Conservation (phyloP, 371 early-diverging fungal genomes). For the Sanchytrium tribonematis region DNA sequence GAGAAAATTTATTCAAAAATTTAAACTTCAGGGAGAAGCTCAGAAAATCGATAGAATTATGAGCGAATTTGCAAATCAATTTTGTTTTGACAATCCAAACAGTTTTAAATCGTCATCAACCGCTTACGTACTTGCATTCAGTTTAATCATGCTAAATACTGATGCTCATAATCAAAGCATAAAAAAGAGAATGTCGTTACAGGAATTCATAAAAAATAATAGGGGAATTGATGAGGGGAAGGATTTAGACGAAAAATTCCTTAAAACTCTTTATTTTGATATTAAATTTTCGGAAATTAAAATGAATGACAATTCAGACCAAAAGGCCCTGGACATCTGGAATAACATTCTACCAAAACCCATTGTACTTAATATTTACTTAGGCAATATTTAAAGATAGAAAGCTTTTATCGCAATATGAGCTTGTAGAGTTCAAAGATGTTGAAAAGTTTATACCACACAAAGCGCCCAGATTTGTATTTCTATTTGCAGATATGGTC, state of each 20-base stretch:
- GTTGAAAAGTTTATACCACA: neutral
- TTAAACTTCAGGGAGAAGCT: slow-evolving; percentile 8
- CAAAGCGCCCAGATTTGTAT: neutral
- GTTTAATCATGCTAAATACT: slow-evolving; percentile 9
- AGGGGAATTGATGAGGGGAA: slow-evolving; percentile 6
- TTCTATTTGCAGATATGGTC: neutral
- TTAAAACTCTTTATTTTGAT: slow-evolving; percentile 4
- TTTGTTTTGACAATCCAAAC: slow-evolving; percentile 2
- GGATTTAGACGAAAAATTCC: slow-evolving; percentile 3
- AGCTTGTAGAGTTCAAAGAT: neutral
- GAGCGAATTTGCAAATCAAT: slow-evolving; percentile 5
- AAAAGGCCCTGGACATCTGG: neutral
- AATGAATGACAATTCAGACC: slow-evolving; percentile 5
- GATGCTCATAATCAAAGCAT: slow-evolving; percentile 9
- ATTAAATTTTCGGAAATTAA: slow-evolving; percentile 4
- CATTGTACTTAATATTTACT: neutral
- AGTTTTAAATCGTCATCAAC: slow-evolving; percentile 2
- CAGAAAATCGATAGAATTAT: slow-evolving; percentile 9
- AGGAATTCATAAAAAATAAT: slow-evolving; percentile 7
- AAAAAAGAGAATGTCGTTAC: slow-evolving; percentile 6
- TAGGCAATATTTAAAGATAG: neutral
- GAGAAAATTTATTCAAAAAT: slow-evolving; percentile 2
- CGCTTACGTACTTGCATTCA: slow-evolving; percentile 7
- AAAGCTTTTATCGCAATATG: neutral
- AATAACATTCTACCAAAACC: neutral